Conservation (phyloP, 805 yeast species). For the Clavispora phyllophila region DNA sequence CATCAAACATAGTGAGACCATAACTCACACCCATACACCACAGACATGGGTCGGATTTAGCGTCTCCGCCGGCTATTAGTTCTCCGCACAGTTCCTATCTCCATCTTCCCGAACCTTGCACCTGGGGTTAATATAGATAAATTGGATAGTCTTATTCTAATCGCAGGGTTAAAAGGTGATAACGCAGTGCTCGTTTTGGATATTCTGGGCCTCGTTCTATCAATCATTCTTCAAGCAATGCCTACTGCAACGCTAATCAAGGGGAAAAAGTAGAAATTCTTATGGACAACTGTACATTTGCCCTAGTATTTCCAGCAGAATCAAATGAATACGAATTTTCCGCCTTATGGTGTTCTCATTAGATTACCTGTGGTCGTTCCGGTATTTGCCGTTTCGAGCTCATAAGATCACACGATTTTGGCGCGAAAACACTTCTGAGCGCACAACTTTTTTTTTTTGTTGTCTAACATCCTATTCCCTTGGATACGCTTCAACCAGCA, state of each 20-base stretch:
- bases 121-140: too few species aligned
- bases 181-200: too few species aligned
- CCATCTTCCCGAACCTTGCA: neutral
- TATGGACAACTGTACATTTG: too few species aligned
- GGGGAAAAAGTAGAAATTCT: too few species aligned
- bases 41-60: neutral
- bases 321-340: too few species aligned
- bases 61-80: neutral
- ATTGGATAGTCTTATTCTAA: too few species aligned
- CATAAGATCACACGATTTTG: constrained; percentile 5
- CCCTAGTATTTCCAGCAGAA: too few species aligned
- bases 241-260: too few species aligned
- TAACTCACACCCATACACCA: neutral
- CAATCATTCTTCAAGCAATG: too few species aligned
- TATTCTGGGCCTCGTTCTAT: too few species aligned
- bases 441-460: neutral
- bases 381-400: constrained; percentile 5
- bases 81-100: neutral
- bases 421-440: neutral
- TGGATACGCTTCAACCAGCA: neutral
- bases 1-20: neutral
- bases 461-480: neutral
- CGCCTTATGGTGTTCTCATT: too few species aligned
- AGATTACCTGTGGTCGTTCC: neutral
- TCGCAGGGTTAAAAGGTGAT: too few species aligned